Conservation (phyloP, 768 basidiomycete genomes). For the Tylopilus balloui region DNA sequence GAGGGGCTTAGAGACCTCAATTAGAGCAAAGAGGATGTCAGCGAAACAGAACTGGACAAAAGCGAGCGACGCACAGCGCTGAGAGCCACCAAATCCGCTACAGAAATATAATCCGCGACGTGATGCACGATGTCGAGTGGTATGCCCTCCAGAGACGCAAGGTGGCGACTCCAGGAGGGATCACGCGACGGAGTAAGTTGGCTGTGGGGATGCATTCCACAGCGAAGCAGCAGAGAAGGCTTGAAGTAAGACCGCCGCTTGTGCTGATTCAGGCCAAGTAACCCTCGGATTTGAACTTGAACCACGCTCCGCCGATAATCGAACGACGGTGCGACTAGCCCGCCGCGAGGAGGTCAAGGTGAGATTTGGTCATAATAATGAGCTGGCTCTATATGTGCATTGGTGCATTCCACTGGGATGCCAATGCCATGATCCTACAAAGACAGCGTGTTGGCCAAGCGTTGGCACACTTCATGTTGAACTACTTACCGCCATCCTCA, state of each 20-base stretch:
- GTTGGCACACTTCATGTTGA: no score
- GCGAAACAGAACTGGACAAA: background rate
- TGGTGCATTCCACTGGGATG: background rate
- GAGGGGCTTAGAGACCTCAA: conserved; percentile 3
- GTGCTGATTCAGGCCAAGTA: background rate
- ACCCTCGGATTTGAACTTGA: background rate
- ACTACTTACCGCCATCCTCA: no score
- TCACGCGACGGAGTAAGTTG: background rate
- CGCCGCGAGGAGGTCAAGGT: no score
- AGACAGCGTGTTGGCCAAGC: background rate
- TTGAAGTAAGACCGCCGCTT: background rate
- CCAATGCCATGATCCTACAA: background rate
- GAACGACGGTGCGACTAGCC: no score
- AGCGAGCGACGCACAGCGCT: background rate
- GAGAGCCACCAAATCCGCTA: conserved; percentile 3
- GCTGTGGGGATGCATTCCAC: background rate
- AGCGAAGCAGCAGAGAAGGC: background rate
- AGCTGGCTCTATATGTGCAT: no score
- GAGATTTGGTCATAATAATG: no score
- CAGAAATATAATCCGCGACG: background rate
- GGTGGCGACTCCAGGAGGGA: background rate
- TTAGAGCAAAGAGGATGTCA: background rate
- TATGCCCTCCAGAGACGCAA: conserved; percentile 2
- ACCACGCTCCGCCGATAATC: no score
- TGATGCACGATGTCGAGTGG: conserved; percentile 2